Percentiles rank a stretch among this genome's conserved stretches.
These are phyloP conservation scores for Eremothecium gossypii DNA, from an alignment of 1,139 yeast species.

Conservation along the genomic window DNA sequence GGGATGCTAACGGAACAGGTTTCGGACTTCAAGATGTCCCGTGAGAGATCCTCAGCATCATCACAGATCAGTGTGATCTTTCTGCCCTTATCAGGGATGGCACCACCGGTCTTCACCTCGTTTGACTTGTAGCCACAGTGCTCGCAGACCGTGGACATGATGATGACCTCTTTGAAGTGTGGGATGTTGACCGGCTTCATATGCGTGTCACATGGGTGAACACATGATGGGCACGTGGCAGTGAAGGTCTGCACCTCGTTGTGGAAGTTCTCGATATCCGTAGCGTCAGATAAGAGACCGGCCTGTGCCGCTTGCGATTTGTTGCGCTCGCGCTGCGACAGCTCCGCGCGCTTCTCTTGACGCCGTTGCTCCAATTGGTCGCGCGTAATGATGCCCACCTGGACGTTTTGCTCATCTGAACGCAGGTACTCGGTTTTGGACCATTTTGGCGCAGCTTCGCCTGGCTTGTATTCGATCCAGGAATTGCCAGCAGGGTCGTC, in stretches of 20 bases:
- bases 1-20: conserved; percentile 83
- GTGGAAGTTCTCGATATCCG: conserved; percentile 75
- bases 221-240: conserved; percentile 88
- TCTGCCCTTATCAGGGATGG: conserved; percentile 79
- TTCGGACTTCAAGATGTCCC: conserved; percentile 92
- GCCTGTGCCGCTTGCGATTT: conserved; percentile 33
- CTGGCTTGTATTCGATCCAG: conserved; percentile 87
- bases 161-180: conserved; percentile 92
- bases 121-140: conserved; percentile 93
- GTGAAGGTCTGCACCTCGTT: conserved; percentile 89
- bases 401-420: conserved; percentile 81
- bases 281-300: conserved; percentile 55
- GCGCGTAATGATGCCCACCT: conserved; percentile 75
- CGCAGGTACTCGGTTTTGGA: conserved; percentile 74
- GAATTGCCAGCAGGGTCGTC: conserved; percentile 98
- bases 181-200: conserved; percentile 97
- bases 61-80: conserved; percentile 66
- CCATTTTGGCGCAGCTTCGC: conserved; percentile 88
- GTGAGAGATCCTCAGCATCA: conserved; percentile 86
- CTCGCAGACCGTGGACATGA: conserved; percentile 92
- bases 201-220: conserved; percentile 70
- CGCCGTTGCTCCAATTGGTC: conserved; percentile 52
- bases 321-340: conserved; percentile 36
- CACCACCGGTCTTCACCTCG: conserved; percentile 98
- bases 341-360: conserved; percentile 28